These are phyloP conservation scores for Rhizopogon salebrosus DNA, from an alignment of 768 basidiomycete genomes.

Conservation along the genomic window DNA sequence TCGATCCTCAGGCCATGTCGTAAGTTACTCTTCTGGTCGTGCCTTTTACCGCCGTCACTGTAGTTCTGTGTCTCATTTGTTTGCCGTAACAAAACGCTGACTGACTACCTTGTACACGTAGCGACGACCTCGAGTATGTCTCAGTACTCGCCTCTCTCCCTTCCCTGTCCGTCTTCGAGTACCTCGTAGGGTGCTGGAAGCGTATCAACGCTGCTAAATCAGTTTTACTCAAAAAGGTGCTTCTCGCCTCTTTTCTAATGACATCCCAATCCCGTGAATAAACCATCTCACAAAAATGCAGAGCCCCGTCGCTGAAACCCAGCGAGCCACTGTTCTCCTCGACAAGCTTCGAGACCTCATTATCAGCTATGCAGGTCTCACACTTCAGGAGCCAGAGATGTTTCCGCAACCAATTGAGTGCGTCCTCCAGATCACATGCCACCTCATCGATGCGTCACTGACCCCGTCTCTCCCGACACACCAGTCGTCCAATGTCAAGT, in stretches of 20 bases:
- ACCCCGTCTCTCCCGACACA: not conserved
- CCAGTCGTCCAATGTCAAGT: not conserved
- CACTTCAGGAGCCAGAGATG: slow-evolving; percentile 89
- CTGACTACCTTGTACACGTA: slow-evolving; percentile 19
- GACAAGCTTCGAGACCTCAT: slow-evolving; percentile 79
- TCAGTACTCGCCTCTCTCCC: slow-evolving; percentile 76
- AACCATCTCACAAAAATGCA: slow-evolving; percentile 39
- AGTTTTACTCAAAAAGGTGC: slow-evolving; percentile 60
- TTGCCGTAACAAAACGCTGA: slow-evolving; percentile 4
- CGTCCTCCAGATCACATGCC: slow-evolving; percentile 15
- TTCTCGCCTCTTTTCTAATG: not conserved
- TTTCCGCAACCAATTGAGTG: slow-evolving; percentile 86
- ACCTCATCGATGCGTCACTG: not conserved
- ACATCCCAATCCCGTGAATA: not conserved
- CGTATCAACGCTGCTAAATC: slow-evolving; percentile 57
- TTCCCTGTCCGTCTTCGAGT: slow-evolving; percentile 76
- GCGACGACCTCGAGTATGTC: slow-evolving; percentile 72
- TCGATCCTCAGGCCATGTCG: slow-evolving; percentile 71
- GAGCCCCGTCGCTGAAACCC: slow-evolving; percentile 49
- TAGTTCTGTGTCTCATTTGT: not conserved
- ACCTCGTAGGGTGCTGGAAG: slow-evolving; percentile 89
- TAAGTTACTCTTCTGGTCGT: slow-evolving; percentile 29
- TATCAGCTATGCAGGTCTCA: slow-evolving; percentile 85
- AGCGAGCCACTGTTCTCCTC: slow-evolving; percentile 55
- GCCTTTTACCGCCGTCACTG: not conserved